Evolutionary conservation across 768 basidiomycete species (phyloP).

Genomic region (Psilocybe cubensis): DNA sequence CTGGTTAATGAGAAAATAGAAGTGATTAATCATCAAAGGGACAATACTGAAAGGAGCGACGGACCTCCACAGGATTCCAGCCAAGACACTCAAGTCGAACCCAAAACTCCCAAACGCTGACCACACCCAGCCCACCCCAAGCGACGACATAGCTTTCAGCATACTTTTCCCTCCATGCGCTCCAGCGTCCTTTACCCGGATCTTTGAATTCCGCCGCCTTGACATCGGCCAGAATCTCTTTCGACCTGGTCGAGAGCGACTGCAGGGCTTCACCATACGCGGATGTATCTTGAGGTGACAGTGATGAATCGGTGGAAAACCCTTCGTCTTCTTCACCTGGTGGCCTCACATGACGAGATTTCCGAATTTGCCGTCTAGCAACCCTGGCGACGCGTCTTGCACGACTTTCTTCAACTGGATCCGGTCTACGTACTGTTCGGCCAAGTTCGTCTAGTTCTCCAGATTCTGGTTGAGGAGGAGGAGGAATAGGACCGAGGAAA

Average conservation of each 20-base stretch:
- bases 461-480: conserved; percentile 23
- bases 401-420: conserved; percentile 46
- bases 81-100: conserved; percentile 82
- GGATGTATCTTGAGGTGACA: conserved; percentile 64
- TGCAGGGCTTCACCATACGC: conserved; percentile 71
- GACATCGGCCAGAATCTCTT: conserved; percentile 78
- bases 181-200: conserved; percentile 69
- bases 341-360: conserved; percentile 23
- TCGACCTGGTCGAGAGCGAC: conserved; percentile 52
- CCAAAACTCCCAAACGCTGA: conserved; percentile 96
- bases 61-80: conserved; percentile 87
- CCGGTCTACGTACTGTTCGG: conserved; percentile 48
- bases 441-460: conserved; percentile 63
- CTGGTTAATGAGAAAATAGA: conserved; percentile 29
- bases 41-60: conserved; percentile 23
- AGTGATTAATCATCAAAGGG: not conserved
- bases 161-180: conserved; percentile 74
- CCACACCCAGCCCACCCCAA: conserved; percentile 88
- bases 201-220: conserved; percentile 82
- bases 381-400: conserved; percentile 63
- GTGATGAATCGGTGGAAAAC: conserved; percentile 83
- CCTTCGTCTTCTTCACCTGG: conserved; percentile 65
- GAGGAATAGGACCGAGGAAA: conserved; percentile 61
- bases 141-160: conserved; percentile 85
- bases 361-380: conserved; percentile 55